Conservation (phyloP, 495 filamentous ascomycete species). For the Chaetomium tenue region DNA sequence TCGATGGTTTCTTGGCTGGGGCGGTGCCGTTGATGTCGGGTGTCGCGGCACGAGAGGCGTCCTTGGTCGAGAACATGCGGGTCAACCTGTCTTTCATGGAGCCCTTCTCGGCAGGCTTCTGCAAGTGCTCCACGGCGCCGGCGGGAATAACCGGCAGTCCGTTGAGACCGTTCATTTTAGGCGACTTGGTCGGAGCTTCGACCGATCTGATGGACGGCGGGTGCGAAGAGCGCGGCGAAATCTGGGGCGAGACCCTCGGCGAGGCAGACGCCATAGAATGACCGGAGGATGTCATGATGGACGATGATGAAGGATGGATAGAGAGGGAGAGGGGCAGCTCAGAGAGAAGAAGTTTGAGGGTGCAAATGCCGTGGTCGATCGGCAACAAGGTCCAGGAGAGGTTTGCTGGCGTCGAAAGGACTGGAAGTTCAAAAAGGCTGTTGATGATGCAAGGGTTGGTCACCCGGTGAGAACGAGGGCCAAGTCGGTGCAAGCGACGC, state of each 20-base stretch:
- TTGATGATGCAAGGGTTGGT: conserved; percentile 16
- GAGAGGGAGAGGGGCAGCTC: too few relatives aligned
- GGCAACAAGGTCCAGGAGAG: background rate
- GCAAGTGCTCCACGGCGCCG: conserved; percentile 24
- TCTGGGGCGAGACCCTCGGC: conserved; percentile 29
- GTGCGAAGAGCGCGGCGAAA: conserved; percentile 40
- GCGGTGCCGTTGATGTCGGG: conserved; percentile 26
- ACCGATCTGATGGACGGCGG: conserved; percentile 48
- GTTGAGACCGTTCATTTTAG: conserved; percentile 42
- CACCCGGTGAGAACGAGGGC: background rate
- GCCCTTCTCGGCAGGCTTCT: conserved; percentile 45
- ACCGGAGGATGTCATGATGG: conserved; percentile 29
- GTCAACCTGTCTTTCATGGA: conserved; percentile 51
- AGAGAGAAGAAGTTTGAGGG: background rate
- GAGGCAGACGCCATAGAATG: conserved; percentile 40
- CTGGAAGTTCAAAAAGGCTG: background rate
- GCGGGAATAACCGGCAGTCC: conserved; percentile 30
- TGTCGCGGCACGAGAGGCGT: conserved; percentile 31
- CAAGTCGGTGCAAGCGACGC: conserved; percentile 17
- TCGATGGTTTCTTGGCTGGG: conserved; percentile 12
- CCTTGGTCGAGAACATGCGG: conserved; percentile 53
- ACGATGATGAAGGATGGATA: too few relatives aligned
- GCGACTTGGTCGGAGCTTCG: conserved; percentile 42
- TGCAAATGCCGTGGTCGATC: background rate
- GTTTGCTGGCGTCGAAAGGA: background rate